These are phyloP conservation scores for Gyrodon lividus DNA, from an alignment of 768 basidiomycete species.

Conservation along the genomic window DNA sequence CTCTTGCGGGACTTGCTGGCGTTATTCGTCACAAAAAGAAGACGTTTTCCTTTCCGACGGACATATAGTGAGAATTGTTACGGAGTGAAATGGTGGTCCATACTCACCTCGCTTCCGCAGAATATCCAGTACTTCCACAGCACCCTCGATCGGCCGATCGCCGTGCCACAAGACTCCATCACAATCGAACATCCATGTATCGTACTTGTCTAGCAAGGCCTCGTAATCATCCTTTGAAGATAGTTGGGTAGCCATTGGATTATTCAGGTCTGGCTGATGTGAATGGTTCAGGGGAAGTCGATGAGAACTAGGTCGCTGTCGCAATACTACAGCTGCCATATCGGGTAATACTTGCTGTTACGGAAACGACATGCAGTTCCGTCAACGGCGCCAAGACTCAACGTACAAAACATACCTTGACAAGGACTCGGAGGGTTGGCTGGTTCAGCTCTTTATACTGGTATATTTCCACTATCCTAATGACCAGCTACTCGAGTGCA, in stretches of 20 bases:
- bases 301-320: not conserved
- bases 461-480: not conserved
- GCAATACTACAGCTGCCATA: constrained; percentile 23
- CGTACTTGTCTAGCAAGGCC: constrained; percentile 60
- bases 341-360: constrained; percentile 7
- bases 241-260: constrained; percentile 23
- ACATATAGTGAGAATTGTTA: constrained; percentile 3
- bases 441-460: not conserved
- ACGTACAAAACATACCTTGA: not conserved
- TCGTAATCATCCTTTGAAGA: constrained; percentile 46
- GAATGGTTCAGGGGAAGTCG: not conserved
- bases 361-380: not conserved
- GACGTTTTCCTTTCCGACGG: constrained; percentile 57
- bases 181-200: constrained; percentile 96
- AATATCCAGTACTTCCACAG: constrained; percentile 67
- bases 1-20: constrained; percentile 86
- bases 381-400: not conserved
- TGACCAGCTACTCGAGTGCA: not conserved
- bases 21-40: constrained; percentile 97
- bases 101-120: constrained; percentile 70
- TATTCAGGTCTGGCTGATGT: constrained; percentile 15
- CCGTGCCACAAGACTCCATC: constrained; percentile 95
- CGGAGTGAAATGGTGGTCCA: not conserved
- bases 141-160: constrained; percentile 75
- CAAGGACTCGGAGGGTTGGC: no score